Percentiles rank a stretch among this genome's conserved stretches.
Conservation (phyloP, 2,329 filamentous ascomycete species). For the Onygena corvina region DNA sequence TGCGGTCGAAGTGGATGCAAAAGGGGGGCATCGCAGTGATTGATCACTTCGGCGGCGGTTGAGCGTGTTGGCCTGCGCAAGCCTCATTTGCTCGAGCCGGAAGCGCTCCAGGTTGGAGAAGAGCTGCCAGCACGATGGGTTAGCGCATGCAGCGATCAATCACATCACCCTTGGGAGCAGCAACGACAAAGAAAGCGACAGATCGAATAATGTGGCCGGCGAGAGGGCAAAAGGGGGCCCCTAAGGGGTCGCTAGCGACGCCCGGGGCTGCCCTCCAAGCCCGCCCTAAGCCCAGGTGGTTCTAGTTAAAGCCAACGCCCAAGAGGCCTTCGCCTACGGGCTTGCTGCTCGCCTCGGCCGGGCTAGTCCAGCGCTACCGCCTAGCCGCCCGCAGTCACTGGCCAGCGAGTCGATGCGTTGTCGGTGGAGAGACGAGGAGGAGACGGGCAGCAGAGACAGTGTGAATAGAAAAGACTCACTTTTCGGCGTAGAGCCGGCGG, state of each 20-base stretch:
- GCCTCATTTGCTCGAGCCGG: slow-evolving; percentile 23
- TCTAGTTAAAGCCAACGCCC: neutral
- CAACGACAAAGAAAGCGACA: too few species aligned
- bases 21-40: slow-evolving; percentile 5
- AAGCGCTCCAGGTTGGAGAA: slow-evolving; percentile 33
- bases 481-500: slow-evolving; percentile 47
- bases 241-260: too few species aligned
- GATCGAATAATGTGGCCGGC: too few species aligned
- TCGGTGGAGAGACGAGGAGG: slow-evolving; percentile 9
- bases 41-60: slow-evolving; percentile 19
- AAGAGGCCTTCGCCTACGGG: too few species aligned
- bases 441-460: slow-evolving; percentile 13
- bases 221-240: too few species aligned
- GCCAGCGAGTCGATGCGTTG: too few species aligned
- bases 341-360: too few species aligned
- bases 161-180: neutral
- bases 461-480: slow-evolving; percentile 33
- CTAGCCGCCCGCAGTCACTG: too few species aligned
- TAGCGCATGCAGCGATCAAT: neutral
- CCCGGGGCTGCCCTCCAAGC: too few species aligned
- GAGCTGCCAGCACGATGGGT: too few species aligned
- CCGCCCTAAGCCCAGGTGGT: neutral
- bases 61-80: slow-evolving; percentile 23
- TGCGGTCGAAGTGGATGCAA: slow-evolving; percentile 6
- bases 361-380: too few species aligned